A percentile compares a stretch with the other conserved stretches of the same genome.
Evolutionary conservation across 331 rosid species (phyloP).

Genomic region (Telfairia occidentalis): DNA sequence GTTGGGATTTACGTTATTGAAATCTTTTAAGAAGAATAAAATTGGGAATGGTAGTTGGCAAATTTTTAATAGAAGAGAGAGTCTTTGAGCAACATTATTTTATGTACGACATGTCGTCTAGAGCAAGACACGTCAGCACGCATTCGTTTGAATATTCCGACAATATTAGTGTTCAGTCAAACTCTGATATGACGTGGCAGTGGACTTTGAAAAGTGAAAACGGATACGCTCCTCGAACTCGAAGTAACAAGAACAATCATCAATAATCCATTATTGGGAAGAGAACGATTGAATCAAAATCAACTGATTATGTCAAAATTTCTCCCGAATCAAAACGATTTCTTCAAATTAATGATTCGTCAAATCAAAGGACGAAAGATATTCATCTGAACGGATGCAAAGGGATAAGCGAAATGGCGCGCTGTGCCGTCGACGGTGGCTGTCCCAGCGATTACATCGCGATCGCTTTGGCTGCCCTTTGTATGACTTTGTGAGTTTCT

Average conservation of each 20-base stretch:
- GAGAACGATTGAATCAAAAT: neutral
- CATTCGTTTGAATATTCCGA: neutral
- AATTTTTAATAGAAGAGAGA: neutral
- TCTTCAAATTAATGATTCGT: neutral
- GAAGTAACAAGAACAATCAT: neutral
- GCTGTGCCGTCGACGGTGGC: conserved; percentile 72
- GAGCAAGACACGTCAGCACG: neutral
- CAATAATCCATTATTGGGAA: neutral
- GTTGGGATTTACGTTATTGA: too few species aligned
- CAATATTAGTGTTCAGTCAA: neutral
- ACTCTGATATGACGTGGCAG: neutral
- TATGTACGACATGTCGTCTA: neutral
- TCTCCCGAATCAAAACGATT: neutral
- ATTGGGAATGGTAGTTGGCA: too few species aligned
- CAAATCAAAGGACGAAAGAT: neutral
- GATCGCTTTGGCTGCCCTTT: conserved; percentile 36
- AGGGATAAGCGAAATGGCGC: conserved; percentile 27
- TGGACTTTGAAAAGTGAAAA: conserved; percentile 3
- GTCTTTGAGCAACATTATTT: neutral
- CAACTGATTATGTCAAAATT: neutral
- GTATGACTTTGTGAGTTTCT: conserved; percentile 45
- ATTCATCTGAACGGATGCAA: conserved; percentile 17
- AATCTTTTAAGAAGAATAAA: too few species aligned
- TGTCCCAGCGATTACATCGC: conserved; percentile 74
- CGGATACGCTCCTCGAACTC: neutral